Conservation (phyloP, 192 early-diverging fungal species). For the Coemansia interrupta region DNA sequence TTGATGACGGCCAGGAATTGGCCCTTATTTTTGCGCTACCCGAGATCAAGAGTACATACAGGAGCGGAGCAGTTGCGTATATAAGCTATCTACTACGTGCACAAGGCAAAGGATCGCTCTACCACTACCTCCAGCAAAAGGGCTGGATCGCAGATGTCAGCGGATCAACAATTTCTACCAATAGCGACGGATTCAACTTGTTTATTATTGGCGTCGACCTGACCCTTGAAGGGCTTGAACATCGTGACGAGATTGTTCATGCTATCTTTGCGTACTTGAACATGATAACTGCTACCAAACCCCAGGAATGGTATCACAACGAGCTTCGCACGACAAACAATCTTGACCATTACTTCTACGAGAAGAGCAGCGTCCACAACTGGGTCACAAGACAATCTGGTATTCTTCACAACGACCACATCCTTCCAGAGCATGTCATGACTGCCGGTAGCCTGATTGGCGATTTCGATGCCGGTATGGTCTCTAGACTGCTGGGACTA, state of each 20-base stretch:
- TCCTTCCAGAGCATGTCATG: conserved; percentile 12
- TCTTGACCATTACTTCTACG: conserved; percentile 58
- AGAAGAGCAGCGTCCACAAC: conserved; percentile 57
- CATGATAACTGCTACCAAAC: not conserved
- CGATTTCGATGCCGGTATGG: not conserved
- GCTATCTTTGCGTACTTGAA: conserved; percentile 30
- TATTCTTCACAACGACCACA: conserved; percentile 59
- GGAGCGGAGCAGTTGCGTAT: conserved; percentile 61
- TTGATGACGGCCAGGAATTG: conserved; percentile 14
- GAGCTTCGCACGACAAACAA: conserved; percentile 35
- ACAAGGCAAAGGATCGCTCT: conserved; percentile 78
- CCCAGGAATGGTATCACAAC: conserved; percentile 27
- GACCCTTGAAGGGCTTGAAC: conserved; percentile 18
- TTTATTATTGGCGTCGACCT: conserved; percentile 12
- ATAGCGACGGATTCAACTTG: conserved; percentile 10
- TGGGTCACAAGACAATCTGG: not conserved
- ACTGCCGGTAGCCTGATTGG: not conserved
- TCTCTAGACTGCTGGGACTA: not conserved
- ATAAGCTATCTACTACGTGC: conserved; percentile 74
- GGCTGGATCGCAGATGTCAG: conserved; percentile 69
- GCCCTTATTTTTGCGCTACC: conserved; percentile 67
- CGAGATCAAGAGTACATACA: conserved; percentile 58
- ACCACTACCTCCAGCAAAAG: conserved; percentile 72
- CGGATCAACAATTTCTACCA: conserved; percentile 29
- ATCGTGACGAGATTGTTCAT: conserved; percentile 15